A percentile compares a stretch with the other conserved stretches of the same genome.
Conservation (phyloP, 2,329 filamentous ascomycete genomes). For the Didymosphaeria variabile region DNA sequence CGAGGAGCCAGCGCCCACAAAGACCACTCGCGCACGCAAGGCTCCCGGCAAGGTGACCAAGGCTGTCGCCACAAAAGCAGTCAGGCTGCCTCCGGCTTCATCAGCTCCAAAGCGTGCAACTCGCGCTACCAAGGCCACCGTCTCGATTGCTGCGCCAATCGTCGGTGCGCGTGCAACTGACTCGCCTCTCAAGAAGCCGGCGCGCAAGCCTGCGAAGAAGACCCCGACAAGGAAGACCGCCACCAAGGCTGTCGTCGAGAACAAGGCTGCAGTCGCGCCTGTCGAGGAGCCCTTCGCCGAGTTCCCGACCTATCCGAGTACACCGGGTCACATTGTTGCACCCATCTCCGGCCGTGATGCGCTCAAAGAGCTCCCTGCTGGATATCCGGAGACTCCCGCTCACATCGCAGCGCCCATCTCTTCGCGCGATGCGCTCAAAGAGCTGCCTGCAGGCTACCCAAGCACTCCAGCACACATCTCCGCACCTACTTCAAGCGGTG, state of each 20-base stretch:
- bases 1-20: slow-evolving; percentile 21
- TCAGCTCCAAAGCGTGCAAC: slow-evolving; percentile 29
- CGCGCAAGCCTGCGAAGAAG: slow-evolving; percentile 32
- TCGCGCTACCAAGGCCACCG: slow-evolving; percentile 31
- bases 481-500: slow-evolving; percentile 6
- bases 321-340: neutral
- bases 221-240: slow-evolving; percentile 18
- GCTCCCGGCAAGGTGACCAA: slow-evolving; percentile 19
- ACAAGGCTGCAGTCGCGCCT: slow-evolving; percentile 8
- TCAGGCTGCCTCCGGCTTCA: slow-evolving; percentile 18
- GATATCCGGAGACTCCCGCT: slow-evolving; percentile 31
- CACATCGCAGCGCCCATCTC: slow-evolving; percentile 23
- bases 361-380: slow-evolving; percentile 12
- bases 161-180: slow-evolving; percentile 19
- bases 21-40: slow-evolving; percentile 30
- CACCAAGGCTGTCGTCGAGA: slow-evolving; percentile 14
- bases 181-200: slow-evolving; percentile 38
- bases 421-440: slow-evolving; percentile 23
- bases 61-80: slow-evolving; percentile 21
- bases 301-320: neutral
- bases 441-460: slow-evolving; percentile 15
- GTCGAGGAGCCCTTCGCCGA: slow-evolving; percentile 32
- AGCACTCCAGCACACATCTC: slow-evolving; percentile 12
- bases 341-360: slow-evolving; percentile 6
- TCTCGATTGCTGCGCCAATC: neutral